Percentiles rank a stretch among this genome's conserved stretches.
Conservation (phyloP, 1,284 basidiomycete species). For the Puccinia triticina region DNA sequence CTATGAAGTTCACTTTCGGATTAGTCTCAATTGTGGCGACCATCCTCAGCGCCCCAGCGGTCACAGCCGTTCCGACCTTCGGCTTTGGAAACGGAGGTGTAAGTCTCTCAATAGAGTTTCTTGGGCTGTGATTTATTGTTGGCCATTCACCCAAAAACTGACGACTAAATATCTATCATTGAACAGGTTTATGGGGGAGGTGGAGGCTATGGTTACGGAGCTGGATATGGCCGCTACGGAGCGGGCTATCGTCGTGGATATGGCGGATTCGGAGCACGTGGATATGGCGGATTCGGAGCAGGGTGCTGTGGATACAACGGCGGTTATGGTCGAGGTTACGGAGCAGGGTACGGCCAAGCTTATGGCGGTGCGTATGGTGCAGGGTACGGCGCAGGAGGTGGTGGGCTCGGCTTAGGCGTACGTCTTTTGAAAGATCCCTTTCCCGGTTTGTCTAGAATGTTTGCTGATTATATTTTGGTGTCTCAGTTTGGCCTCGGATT, state of each 20-base stretch:
- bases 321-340: neutral
- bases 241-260: neutral
- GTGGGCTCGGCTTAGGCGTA: neutral
- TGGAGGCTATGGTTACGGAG: neutral
- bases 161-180: neutral
- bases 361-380: neutral
- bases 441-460: no score
- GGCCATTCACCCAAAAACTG: neutral
- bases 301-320: neutral
- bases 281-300: no score
- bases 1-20: neutral
- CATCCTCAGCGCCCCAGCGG: neutral
- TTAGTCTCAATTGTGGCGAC: neutral
- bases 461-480: neutral
- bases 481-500: neutral
- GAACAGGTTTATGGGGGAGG: neutral
- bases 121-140: neutral
- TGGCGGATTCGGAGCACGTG: neutral
- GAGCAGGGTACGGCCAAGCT: neutral
- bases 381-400: neutral
- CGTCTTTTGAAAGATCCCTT: neutral
- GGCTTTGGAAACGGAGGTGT: neutral
- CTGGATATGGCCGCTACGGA: neutral
- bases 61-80: neutral
- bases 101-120: neutral